phyloP scores from a whole-genome alignment of 1,284 basidiomycete genomes.

The Rhodotorula sp. region DNA sequence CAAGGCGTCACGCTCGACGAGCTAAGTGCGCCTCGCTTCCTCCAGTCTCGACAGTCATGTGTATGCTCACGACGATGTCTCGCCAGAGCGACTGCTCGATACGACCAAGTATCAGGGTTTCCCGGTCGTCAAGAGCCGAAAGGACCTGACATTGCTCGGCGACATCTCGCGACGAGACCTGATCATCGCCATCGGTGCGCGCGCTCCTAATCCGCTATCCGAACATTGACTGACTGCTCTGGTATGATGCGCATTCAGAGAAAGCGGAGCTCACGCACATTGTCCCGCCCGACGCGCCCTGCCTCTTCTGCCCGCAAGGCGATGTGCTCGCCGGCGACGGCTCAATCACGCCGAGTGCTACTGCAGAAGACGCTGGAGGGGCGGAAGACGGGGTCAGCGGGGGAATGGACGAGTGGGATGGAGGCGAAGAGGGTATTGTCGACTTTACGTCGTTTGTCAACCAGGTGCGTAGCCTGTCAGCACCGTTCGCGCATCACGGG shows the following conservation, averaged over 20 bases:
- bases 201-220: neutral
- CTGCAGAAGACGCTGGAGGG: neutral
- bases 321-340: neutral
- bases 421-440: conserved; percentile 52
- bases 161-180: conserved; percentile 87
- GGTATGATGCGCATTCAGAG: conserved; percentile 56
- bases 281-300: conserved; percentile 66
- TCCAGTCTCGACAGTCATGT: neutral
- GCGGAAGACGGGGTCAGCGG: conserved; percentile 6
- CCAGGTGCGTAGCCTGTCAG: conserved; percentile 60
- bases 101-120: conserved; percentile 82
- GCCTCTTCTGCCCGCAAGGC: conserved; percentile 60
- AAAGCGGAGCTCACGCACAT: conserved; percentile 66
- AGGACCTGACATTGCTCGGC: conserved; percentile 68
- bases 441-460: conserved; percentile 90
- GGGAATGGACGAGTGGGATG: conserved; percentile 43
- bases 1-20: conserved; percentile 73
- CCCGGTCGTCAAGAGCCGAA: conserved; percentile 68
- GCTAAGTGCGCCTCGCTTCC: conserved; percentile 62
- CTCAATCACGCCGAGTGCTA: neutral
- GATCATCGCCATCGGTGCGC: conserved; percentile 75
- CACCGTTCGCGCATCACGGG: neutral
- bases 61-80: neutral
- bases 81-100: conserved; percentile 66
- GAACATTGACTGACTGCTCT: neutral